phyloP scores from a whole-genome alignment of 2,329 filamentous ascomycete species.

The Exutisphaerella laricina region DNA sequence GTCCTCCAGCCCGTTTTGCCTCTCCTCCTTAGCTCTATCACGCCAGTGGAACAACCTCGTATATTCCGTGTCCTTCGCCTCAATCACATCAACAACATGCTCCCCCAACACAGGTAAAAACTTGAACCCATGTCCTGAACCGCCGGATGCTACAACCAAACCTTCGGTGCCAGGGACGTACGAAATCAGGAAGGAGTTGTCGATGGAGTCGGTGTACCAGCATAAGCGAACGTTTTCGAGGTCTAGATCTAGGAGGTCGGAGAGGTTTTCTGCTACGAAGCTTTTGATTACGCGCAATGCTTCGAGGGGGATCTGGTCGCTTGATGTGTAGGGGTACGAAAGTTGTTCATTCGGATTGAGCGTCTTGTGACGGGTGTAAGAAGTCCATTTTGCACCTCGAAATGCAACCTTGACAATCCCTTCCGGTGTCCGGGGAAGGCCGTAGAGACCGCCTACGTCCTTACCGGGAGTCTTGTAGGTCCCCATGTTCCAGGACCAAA shows the following conservation, averaged over 20 bases:
- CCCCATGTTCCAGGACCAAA: conserved; percentile 34
- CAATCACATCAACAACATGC: conserved; percentile 27
- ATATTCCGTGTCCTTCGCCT: conserved; percentile 19
- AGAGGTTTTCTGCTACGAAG: conserved; percentile 42
- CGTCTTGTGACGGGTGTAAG: conserved; percentile 11
- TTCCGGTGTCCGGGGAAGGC: conserved; percentile 22
- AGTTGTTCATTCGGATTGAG: conserved; percentile 4
- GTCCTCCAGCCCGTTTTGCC: conserved; percentile 28
- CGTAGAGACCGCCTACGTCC: conserved; percentile 22
- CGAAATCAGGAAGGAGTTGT: conserved; percentile 29
- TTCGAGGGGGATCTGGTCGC: conserved; percentile 20
- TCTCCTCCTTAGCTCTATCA: conserved; percentile 18
- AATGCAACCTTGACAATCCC: conserved; percentile 26
- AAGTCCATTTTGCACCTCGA: conserved; percentile 28
- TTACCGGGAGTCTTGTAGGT: conserved; percentile 4
- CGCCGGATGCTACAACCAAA: conserved; percentile 30
- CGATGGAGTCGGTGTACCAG: conserved; percentile 48
- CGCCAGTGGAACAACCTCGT: conserved; percentile 26
- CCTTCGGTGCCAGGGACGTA: conserved; percentile 18
- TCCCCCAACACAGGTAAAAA: conserved; percentile 30
- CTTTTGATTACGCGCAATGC: conserved; percentile 23
- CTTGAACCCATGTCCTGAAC: conserved; percentile 32
- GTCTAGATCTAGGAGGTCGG: conserved; percentile 30
- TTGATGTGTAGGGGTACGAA: conserved; percentile 21
- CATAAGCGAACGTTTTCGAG: conserved; percentile 44